A percentile compares a stretch with the other conserved stretches of the same genome.
Evolutionary conservation across 1,139 yeast species (phyloP).

Genomic region (Lodderomyces elongisporus): DNA sequence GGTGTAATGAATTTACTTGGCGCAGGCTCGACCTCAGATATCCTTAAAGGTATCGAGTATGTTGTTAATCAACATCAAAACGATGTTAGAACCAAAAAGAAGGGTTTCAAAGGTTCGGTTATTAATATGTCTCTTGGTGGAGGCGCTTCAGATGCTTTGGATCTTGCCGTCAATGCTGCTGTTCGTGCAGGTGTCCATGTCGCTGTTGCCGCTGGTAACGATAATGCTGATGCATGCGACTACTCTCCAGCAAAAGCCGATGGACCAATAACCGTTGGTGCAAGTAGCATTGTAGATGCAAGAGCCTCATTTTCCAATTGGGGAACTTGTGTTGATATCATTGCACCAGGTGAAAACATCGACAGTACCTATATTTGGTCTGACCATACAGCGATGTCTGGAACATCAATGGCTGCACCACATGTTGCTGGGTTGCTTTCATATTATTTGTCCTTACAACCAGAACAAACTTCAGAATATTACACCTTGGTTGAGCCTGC

Average conservation of each 20-base stretch:
- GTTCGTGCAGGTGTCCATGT: conserved; percentile 38
- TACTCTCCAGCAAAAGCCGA: conserved; percentile 41
- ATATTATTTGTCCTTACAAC: conserved; percentile 39
- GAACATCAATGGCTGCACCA: conserved; percentile 45
- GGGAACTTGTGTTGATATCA: conserved; percentile 42
- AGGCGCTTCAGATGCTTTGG: conserved; percentile 37
- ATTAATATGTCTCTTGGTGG: conserved; percentile 45
- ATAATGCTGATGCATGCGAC: conserved; percentile 38
- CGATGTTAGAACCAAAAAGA: conserved; percentile 23
- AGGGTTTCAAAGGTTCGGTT: conserved; percentile 42
- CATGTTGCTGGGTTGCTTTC: conserved; percentile 40
- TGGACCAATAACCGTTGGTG: conserved; percentile 43
- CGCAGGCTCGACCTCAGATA: conserved; percentile 38
- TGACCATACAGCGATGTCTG: conserved; percentile 32
- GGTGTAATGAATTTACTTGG: conserved; percentile 40
- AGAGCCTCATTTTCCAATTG: conserved; percentile 41
- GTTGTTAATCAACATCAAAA: conserved; percentile 36
- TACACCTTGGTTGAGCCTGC: conserved; percentile 39
- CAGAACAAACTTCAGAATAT: conserved; percentile 37
- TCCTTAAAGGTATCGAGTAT: conserved; percentile 41
- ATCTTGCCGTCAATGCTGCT: conserved; percentile 41
- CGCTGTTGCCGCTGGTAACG: conserved; percentile 46
- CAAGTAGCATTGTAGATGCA: conserved; percentile 32
- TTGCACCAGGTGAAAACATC: conserved; percentile 43
- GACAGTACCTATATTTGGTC: conserved; percentile 37